These are phyloP conservation scores for Lachancea waltii DNA, from an alignment of 805 yeast genomes.

Conservation along the genomic window DNA sequence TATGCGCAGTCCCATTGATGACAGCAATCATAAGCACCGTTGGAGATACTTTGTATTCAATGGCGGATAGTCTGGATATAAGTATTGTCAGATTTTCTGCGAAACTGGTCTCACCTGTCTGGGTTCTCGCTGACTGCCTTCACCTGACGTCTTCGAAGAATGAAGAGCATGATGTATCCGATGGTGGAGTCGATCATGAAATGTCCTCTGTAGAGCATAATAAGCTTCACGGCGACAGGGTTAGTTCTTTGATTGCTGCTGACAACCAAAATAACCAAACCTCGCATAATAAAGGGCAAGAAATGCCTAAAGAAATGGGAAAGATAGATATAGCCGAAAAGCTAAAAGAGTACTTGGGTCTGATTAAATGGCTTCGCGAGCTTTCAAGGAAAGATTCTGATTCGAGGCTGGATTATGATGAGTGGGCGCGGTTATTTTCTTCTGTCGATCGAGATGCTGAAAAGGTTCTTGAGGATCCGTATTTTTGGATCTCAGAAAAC, in stretches of 20 bases:
- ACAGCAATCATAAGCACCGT: slow-evolving; percentile 67
- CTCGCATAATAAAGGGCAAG: not conserved
- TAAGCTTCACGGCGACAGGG: too few relatives aligned
- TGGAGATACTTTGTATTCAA: slow-evolving; percentile 43
- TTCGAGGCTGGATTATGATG: slow-evolving; percentile 40
- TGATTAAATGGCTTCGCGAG: slow-evolving; percentile 6
- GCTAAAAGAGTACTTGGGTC: slow-evolving; percentile 2
- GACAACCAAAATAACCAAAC: not conserved
- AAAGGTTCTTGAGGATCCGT: slow-evolving; percentile 20
- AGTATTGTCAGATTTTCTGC: slow-evolving; percentile 8
- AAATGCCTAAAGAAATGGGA: not conserved
- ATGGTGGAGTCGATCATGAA: not conserved
- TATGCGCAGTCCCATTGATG: slow-evolving; percentile 82
- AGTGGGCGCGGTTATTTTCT: slow-evolving; percentile 43
- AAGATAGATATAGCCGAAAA: not conserved
- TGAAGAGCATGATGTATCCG: not conserved
- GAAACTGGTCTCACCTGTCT: not conserved
- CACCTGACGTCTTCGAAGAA: not conserved
- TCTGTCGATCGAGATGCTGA: slow-evolving; percentile 24
- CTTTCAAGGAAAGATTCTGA: slow-evolving; percentile 2
- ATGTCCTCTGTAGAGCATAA: not conserved
- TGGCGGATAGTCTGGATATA: slow-evolving; percentile 20
- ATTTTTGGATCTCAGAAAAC: slow-evolving; percentile 54
- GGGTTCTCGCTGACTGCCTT: not conserved
- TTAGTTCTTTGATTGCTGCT: too few relatives aligned